phyloP scores from a whole-genome alignment of 148 eudicot genomes.

The Camellia granthamiana region DNA sequence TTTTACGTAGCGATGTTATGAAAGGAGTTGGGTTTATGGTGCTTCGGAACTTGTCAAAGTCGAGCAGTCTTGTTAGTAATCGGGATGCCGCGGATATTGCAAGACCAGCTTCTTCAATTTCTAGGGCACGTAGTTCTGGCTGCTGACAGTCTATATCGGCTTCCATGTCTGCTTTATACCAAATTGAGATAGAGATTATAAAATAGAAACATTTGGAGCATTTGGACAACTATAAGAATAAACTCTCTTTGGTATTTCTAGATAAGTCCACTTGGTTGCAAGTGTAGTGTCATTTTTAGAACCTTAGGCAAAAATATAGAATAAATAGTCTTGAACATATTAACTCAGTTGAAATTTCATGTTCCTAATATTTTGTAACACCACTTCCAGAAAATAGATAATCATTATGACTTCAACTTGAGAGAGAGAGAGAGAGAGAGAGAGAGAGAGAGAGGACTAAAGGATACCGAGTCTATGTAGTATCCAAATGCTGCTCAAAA shows the following conservation, averaged over 20 bases:
- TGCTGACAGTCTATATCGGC: slow-evolving; percentile 31
- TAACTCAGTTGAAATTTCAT: no score
- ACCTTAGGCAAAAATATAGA: no score
- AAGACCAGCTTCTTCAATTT: slow-evolving; percentile 65
- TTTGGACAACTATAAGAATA: neutral
- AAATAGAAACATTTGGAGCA: slow-evolving; percentile 4
- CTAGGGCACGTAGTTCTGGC: slow-evolving; percentile 36
- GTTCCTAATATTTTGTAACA: neutral
- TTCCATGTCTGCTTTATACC: slow-evolving; percentile 30
- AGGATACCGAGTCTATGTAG: neutral
- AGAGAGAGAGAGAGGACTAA: neutral
- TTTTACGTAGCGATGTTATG: slow-evolving; percentile 49
- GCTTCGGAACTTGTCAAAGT: slow-evolving; percentile 36
- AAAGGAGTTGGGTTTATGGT: slow-evolving; percentile 35
- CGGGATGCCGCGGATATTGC: slow-evolving; percentile 75
- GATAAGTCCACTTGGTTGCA: slow-evolving; percentile 4
- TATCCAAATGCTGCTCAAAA: neutral
- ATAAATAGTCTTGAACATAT: no score
- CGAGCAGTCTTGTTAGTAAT: slow-evolving; percentile 63
- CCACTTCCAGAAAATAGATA: neutral
- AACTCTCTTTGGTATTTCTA: neutral
- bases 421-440: neutral
- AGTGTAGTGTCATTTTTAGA: neutral
- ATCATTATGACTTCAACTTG: neutral
- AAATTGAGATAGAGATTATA: neutral